Conservation (phyloP, 2,329 filamentous ascomycete genomes). For the Botrytis fabae region DNA sequence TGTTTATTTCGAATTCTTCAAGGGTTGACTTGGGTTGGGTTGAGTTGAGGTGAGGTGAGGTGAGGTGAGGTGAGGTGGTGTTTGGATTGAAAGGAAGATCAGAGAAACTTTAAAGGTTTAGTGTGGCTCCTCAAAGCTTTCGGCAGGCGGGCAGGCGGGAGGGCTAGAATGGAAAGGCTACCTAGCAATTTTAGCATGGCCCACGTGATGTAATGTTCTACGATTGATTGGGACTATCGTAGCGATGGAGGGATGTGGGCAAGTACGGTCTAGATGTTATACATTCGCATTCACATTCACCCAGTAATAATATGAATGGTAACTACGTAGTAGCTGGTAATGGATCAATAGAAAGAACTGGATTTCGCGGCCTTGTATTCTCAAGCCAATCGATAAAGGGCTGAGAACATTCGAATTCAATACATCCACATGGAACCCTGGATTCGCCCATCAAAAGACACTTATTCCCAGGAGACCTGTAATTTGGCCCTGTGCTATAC, state of each 20-base stretch:
- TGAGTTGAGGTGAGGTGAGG: conserved; percentile 6
- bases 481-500: not conserved
- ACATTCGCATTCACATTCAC: not conserved
- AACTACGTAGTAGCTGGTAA: no score
- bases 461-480: not conserved
- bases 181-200: not conserved
- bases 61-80: conserved; percentile 12
- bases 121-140: conserved; percentile 15
- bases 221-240: not conserved
- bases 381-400: not conserved
- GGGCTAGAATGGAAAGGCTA: not conserved
- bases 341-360: no score
- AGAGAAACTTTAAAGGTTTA: conserved; percentile 21
- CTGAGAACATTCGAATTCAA: not conserved
- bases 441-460: not conserved
- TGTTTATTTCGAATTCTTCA: conserved; percentile 5
- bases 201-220: not conserved
- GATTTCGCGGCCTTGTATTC: no score
- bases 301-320: not conserved
- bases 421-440: not conserved
- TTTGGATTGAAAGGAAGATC: conserved; percentile 18
- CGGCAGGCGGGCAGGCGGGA: conserved; percentile 18
- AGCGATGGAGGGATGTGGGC: not conserved
- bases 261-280: not conserved
- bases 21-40: not conserved